A percentile compares a stretch with the other conserved stretches of the same genome.
Conservation (phyloP, 2,329 filamentous ascomycete genomes). For the Aureobasidium pullulans region DNA sequence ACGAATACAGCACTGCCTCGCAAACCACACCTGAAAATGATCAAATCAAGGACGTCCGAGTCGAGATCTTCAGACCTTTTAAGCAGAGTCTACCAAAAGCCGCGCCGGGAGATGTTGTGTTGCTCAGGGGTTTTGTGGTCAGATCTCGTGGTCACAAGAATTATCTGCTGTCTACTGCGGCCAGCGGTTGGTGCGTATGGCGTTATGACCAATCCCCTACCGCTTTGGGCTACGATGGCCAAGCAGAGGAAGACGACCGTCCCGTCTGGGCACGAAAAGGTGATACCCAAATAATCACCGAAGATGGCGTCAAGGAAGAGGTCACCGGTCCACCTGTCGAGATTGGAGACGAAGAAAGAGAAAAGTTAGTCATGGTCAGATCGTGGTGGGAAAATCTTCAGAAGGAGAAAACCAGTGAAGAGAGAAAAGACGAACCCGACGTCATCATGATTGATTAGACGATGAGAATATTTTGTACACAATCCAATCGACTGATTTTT, state of each 20-base stretch:
- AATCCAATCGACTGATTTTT: no score
- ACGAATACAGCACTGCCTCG: neutral
- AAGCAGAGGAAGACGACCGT: constrained; percentile 15
- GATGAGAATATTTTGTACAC: no score
- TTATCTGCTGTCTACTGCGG: constrained; percentile 34
- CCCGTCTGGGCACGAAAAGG: constrained; percentile 22
- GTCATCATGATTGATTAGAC: neutral
- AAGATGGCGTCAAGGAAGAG: constrained; percentile 31
- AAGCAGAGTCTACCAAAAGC: constrained; percentile 34
- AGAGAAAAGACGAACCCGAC: neutral
- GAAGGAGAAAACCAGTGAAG: neutral
- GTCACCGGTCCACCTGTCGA: constrained; percentile 40
- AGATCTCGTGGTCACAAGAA: constrained; percentile 31
- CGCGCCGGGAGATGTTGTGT: constrained; percentile 36
- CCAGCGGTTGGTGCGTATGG: constrained; percentile 44
- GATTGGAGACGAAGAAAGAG: constrained; percentile 38
- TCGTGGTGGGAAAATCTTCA: constrained; percentile 29
- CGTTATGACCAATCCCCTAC: constrained; percentile 20
- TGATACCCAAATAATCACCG: constrained; percentile 16
- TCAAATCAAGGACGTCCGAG: constrained; percentile 18
- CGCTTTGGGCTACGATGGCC: constrained; percentile 20
- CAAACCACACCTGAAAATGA: neutral
- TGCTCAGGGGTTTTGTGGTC: constrained; percentile 38
- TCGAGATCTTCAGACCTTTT: constrained; percentile 39
- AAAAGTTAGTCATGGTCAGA: constrained; percentile 32